Base-by-base conservation (phyloP, 306 rosid species). In the Heteromeles arbutifolia region DNA sequence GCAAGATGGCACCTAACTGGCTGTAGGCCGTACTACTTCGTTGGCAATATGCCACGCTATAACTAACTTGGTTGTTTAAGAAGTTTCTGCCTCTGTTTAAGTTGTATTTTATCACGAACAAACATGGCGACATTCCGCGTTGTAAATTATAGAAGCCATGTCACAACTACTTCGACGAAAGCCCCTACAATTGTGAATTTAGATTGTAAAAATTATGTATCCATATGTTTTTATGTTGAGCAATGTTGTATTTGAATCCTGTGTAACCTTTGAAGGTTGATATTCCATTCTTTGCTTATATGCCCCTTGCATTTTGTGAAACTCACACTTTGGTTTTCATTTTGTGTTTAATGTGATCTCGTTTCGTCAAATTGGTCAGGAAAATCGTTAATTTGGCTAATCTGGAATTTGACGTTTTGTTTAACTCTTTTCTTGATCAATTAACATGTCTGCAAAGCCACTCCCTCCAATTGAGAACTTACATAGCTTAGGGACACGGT, bases 1-100 rank as follows among this genome's bases (percentile, higher is more conserved):
- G 79, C 86, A 95, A 90, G 91, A 73, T 82, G 81, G 77, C 84
- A 26, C 90, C 97, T 29, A 86, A 86, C 82, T 95, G 97, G 99
- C 87, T 79, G 64, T 92, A 85, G 85, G 43, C 65, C 37, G 9
- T 41, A 68, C 54, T 83, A 5, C 57, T 22, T 52, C 2, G 72
- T 29, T 66, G 70, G 72, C 41, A 52, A 68, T 54, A 52, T 73
- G 67, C 82, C 82, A 21, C 77, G 67, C 64, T 70, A 26, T 45
- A 17, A 62, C 78, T 54, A 65, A 66, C 74, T 64, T 66, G 72
- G 37, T 77, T 72, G 68, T 59, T 22, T 80, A 52, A 70, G 24
- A 64, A 56, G 64, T 78, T 78, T 67, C 24, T 67, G 18, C 44
- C 74, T 39, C 74, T 63, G 67, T 65, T 80, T 22, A 44, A 56